Evolutionary conservation across 768 basidiomycete genomes (phyloP), one percentile per base, ranked within the genome.

Genomic region (Coprinopsis marcescibilis): DNA sequence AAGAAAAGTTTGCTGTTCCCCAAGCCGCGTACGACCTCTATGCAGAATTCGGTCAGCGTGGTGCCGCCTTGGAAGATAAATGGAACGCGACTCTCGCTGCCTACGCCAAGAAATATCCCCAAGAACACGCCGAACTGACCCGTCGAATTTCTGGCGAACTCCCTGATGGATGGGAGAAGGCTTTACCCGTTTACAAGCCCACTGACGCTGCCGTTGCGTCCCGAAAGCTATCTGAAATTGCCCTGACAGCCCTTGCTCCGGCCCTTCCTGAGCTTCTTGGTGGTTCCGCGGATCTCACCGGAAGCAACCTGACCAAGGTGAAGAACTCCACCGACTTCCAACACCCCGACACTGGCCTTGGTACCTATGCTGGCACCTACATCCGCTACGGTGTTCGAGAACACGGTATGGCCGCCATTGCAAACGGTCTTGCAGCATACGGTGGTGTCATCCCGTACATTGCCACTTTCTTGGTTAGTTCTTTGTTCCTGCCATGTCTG

Each of bases 311-410:
- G 65, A 95, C 92, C 56, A 82, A 89, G 66, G 88, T 85, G 61
- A 90, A 90, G 70, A 69, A 67, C 46, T 76, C 76, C n/a, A 71
- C 81, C 50, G 94, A 97, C 69, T 95, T 97, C 83, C 94, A 97
- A 66, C 87, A 79, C 33, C 86, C 88, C 15, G 81, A 74, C 69
- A 93, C 89, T 15, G 81, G 81, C 25, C 75, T 95, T 35, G 94
- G 94, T 49, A 75, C 64, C 49, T 95, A 92, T 66, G 68, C 80
- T 47, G 94, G 94, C 43, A 86, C 83, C 38, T 96, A 97, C 65
- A 81, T 97, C 63, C 87, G 93, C 46, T 97, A 87, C 70, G 94
- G 94, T 78, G 92, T 97, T 48, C 89, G 94, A 67, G 94, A 97
- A 66, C 94, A 97, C 66, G 94, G 75, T 55, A 97, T 96, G 93